Conservation (phyloP, 805 yeast genomes). For the Diddensiella caesifluorescens region DNA sequence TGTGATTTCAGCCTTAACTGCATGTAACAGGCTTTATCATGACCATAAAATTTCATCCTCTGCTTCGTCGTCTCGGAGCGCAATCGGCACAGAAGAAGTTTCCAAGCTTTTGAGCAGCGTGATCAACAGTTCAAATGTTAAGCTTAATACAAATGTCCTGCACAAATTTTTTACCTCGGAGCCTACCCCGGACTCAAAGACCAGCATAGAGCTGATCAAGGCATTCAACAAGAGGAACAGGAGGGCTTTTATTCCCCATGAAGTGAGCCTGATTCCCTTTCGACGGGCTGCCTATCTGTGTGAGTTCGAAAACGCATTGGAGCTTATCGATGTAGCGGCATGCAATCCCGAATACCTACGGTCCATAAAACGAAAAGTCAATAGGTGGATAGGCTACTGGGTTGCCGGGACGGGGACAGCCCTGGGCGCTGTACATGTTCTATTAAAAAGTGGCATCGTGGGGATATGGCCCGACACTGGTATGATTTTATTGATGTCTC, state of each 20-base stretch:
- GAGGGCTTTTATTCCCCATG: slow-evolving; percentile 14
- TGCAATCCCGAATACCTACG: slow-evolving; percentile 45
- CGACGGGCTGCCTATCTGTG: slow-evolving; percentile 54
- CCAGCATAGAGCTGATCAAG: slow-evolving; percentile 21
- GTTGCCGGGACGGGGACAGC: slow-evolving; percentile 33
- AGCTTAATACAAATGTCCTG: slow-evolving; percentile 18
- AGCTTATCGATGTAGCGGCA: slow-evolving; percentile 54
- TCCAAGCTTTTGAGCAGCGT: slow-evolving; percentile 19
- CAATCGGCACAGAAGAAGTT: slow-evolving; percentile 22
- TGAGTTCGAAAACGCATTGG: slow-evolving; percentile 51
- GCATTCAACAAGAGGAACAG: slow-evolving; percentile 17
- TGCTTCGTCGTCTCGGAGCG: slow-evolving; percentile 21
- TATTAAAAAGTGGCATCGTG: slow-evolving; percentile 38
- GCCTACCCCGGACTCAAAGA: slow-evolving; percentile 23
- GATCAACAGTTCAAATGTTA: slow-evolving; percentile 15
- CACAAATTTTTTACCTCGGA: slow-evolving; percentile 20
- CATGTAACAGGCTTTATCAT: slow-evolving; percentile 25
- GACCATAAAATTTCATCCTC: slow-evolving; percentile 18
- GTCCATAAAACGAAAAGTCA: slow-evolving; percentile 33
- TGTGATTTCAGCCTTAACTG: slow-evolving; percentile 21
- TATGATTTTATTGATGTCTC: slow-evolving; percentile 41
- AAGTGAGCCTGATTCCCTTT: slow-evolving; percentile 54
- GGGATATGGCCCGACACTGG: slow-evolving; percentile 35
- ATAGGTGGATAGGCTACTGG: slow-evolving; percentile 33
- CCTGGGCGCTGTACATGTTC: slow-evolving; percentile 43